Base-by-base conservation (phyloP, 768 basidiomycete species). In the Goffeauzyma gilvescens region DNA sequence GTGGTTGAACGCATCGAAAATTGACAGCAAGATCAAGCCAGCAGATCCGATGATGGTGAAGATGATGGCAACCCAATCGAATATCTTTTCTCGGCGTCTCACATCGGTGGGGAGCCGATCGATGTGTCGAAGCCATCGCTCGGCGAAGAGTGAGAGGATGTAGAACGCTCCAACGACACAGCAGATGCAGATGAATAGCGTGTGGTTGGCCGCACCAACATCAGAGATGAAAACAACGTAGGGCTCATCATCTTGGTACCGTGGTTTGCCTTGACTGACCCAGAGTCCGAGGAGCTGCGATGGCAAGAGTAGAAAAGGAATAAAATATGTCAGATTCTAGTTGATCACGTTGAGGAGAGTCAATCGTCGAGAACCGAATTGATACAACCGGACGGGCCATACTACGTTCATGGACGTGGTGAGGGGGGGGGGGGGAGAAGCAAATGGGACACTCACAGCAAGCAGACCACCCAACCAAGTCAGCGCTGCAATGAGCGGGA, bases 61-160 rank as follows among this genome's bases (percentile, higher is more conserved):
- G 2, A 62, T 31, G 46, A 64, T 59, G 12, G 59, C 58, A 3
- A 63, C 40, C 51, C 61, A 62, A 46, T 65, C 64, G 42, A 55
- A 63, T 23, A 66, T 42, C 34, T 55, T 52, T 45, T 65, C 64
- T 8, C 57, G 36, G 32, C 37, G 47, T 14, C 55, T 42, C 0
- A 65, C 26, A 14, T 61, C 54, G 13, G 56, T 55, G 2, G 67
- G 67, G 2, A 68, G 48, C 6, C 67, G 58, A 32, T 67, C 65
- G 22, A 64, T 54, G 45, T 66, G 65, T 7, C 67, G 48, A 3
- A 68, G 53, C 63, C 62, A 67, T 22, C 66, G 51, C 46, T 66
- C 67, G 17, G 55, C 46, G 34, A 65, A 52, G 14, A 67, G 51
- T 2, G 58, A 46, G 4, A 58, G 28, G 42, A 62, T 55, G 58